Evolutionary conservation across 208 protist species (phyloP).

Genomic region (Wallacemonas sp.): DNA sequence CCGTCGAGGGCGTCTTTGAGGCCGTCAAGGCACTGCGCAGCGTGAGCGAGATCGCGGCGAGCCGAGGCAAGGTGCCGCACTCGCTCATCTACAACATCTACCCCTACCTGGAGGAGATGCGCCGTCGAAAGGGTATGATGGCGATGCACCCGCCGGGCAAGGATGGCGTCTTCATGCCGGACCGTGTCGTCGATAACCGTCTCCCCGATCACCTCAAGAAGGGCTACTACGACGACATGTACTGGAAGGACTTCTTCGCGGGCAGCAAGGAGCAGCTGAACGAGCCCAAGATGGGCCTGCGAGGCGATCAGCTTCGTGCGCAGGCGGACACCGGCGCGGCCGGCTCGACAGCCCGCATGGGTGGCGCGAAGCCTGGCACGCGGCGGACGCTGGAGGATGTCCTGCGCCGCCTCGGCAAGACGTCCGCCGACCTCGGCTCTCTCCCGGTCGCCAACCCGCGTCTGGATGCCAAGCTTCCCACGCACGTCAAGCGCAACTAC

Average conservation of each 20-base stretch:
- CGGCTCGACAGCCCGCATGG: constrained; percentile 6
- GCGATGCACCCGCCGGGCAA: constrained; percentile 92
- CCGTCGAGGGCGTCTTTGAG: constrained; percentile 90
- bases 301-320: constrained; percentile 87
- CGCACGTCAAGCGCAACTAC: constrained; percentile 87
- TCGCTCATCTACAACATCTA: constrained; percentile 94
- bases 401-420: constrained; percentile 80
- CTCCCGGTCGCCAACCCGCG: constrained; percentile 83
- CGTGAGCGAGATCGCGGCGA: constrained; percentile 91
- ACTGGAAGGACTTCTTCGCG: constrained; percentile 94
- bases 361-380: constrained; percentile 34
- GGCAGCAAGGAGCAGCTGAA: constrained; percentile 89
- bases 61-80: constrained; percentile 91
- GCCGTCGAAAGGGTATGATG: constrained; percentile 93
- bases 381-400: constrained; percentile 90
- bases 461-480: constrained; percentile 84
- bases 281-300: constrained; percentile 90
- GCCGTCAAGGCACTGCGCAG: constrained; percentile 89
- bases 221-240: constrained; percentile 94
- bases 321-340: constrained; percentile 38
- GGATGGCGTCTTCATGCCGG: constrained; percentile 89
- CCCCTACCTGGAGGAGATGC: constrained; percentile 92
- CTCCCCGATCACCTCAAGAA: constrained; percentile 93
- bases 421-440: constrained; percentile 75
- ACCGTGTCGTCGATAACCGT: constrained; percentile 93